Conservation (phyloP, 495 filamentous ascomycete genomes). For the Lasiosphaeria hispida region DNA sequence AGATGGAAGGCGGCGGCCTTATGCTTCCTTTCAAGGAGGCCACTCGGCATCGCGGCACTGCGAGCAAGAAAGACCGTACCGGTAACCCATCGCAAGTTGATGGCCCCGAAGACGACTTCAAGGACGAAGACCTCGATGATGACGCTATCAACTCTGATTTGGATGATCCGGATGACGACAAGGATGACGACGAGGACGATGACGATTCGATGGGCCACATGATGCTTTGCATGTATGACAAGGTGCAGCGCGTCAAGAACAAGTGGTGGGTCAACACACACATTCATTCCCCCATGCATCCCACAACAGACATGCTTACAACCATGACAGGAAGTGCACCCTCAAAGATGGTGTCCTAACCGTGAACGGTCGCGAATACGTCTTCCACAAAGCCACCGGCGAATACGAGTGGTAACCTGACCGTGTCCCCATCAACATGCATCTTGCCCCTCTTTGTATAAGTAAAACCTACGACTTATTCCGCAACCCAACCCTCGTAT, state of each 20-base stretch:
- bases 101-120: constrained; percentile 61
- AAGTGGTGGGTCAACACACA: constrained; percentile 67
- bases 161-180: constrained; percentile 86
- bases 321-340: constrained; percentile 71
- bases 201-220: constrained; percentile 75
- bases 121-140: constrained; percentile 71
- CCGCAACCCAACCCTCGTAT: too few species aligned
- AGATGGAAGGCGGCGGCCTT: constrained; percentile 77
- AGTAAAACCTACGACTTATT: not conserved
- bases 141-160: constrained; percentile 99
- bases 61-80: constrained; percentile 23
- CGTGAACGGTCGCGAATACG: constrained; percentile 88
- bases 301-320: not conserved
- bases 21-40: constrained; percentile 64
- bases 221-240: constrained; percentile 99
- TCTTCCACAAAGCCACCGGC: constrained; percentile 95
- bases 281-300: not conserved
- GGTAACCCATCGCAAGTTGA: constrained; percentile 58
- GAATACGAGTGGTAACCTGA: constrained; percentile 89
- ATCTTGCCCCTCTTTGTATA: not conserved
- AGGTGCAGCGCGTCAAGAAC: constrained; percentile 98
- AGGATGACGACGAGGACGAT: constrained; percentile 74
- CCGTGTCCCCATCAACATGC: not conserved
- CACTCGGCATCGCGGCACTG: constrained; percentile 32
- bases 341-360: constrained; percentile 95